phyloP scores from a whole-genome alignment of 371 early-diverging fungal genomes.

The Mucor ambiguus region DNA sequence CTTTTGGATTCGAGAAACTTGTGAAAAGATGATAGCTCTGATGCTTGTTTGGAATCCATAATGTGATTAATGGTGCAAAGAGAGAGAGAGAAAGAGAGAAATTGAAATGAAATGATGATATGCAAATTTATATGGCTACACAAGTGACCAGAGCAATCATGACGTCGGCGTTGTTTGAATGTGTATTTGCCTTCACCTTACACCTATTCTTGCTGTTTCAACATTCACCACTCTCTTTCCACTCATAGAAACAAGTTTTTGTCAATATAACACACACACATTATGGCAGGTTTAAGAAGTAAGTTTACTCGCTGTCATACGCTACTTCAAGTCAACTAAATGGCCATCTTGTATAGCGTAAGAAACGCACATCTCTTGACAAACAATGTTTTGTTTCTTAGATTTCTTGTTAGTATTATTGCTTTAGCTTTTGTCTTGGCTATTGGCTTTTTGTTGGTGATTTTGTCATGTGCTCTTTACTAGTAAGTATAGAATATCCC shows the following conservation, averaged over 20 bases:
- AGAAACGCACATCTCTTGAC: background rate
- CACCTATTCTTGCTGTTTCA: background rate
- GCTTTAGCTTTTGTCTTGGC: conserved; percentile 86
- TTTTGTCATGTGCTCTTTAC: conserved; percentile 92
- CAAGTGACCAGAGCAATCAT: background rate
- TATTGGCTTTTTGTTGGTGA: conserved; percentile 86
- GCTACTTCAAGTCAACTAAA: background rate
- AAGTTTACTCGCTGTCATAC: background rate
- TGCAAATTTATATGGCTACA: background rate
- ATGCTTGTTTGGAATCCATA: background rate
- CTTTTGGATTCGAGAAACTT: conserved; percentile 67
- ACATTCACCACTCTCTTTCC: background rate
- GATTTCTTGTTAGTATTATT: conserved; percentile 59
- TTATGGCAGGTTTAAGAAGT: conserved; percentile 31
- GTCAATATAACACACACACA: background rate
- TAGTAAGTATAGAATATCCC: conserved; percentile 50
- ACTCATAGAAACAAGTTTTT: background rate
- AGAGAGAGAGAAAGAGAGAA: background rate
- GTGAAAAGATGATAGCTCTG: conserved; percentile 7
- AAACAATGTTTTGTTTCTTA: background rate
- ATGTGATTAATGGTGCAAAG: background rate
- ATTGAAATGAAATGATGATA: background rate
- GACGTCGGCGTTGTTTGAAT: conserved; percentile 5
- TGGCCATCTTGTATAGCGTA: conserved; percentile 6
- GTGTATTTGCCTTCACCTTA: background rate